These are phyloP conservation scores for Tetrahymena malaccensis DNA, from an alignment of 73 alveolate genomes.

Conservation along the genomic window DNA sequence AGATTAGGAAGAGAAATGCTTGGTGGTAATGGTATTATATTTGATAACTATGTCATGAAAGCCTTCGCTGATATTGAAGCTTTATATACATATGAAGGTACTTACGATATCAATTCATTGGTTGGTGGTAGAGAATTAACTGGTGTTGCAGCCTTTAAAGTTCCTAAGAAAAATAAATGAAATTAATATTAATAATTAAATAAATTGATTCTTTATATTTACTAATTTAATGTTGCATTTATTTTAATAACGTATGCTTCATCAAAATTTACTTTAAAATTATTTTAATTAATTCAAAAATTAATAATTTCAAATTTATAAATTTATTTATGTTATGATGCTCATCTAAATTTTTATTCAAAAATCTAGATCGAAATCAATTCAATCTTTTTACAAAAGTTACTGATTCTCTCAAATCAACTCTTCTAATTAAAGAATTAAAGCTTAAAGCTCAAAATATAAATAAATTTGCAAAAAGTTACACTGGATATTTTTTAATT, in stretches of 20 bases:
- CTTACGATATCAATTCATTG: slow-evolving; percentile 62
- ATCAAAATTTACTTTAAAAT: neutral
- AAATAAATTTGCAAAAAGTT: too few species aligned
- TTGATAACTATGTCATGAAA: slow-evolving; percentile 64
- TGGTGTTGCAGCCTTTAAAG: slow-evolving; percentile 58
- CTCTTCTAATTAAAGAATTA: too few species aligned
- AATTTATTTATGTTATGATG: too few species aligned
- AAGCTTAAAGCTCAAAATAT: too few species aligned
- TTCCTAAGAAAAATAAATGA: neutral
- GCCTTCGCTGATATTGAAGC: slow-evolving; percentile 73
- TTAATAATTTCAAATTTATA: too few species aligned
- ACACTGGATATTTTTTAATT: too few species aligned
- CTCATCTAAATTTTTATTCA: too few species aligned
- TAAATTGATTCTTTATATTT: neutral
- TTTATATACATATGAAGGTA: slow-evolving; percentile 77
- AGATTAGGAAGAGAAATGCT: slow-evolving; percentile 65
- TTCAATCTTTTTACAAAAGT: too few species aligned
- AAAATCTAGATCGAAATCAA: too few species aligned
- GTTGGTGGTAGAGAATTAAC: slow-evolving; percentile 69
- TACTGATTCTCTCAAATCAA: too few species aligned
- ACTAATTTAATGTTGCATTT: neutral
- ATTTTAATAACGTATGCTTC: neutral
- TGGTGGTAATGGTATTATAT: slow-evolving; percentile 81
- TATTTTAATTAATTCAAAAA: neutral
- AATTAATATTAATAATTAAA: neutral